Evolutionary conservation across 371 early-diverging fungal species (phyloP).

Genomic region (Lichtheimia corymbifera): DNA sequence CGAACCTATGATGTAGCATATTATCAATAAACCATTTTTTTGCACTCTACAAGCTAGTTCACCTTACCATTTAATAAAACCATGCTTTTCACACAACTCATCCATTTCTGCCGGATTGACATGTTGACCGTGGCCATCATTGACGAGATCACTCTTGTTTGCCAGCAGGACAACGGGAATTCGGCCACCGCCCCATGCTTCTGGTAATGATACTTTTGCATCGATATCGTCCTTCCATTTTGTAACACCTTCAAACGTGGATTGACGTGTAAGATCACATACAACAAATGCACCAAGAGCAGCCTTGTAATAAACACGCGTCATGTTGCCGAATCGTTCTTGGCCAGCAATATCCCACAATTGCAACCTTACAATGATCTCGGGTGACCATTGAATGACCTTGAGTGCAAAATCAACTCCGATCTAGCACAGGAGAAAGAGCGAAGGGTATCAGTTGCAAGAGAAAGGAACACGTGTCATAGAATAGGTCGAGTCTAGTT

Average conservation of each 20-base stretch:
- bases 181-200: conserved; percentile 57
- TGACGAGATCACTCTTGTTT: conserved; percentile 56
- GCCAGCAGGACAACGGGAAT: conserved; percentile 68
- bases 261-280: conserved; percentile 75
- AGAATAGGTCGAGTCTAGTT: background rate
- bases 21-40: background rate
- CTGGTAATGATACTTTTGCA: conserved; percentile 60
- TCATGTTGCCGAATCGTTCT: conserved; percentile 79
- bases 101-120: conserved; percentile 52
- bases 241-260: conserved; percentile 71
- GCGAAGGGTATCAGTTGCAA: background rate
- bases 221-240: conserved; percentile 76
- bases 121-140: conserved; percentile 49
- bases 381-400: conserved; percentile 65
- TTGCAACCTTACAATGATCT: conserved; percentile 65
- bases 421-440: conserved; percentile 40
- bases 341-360: conserved; percentile 91
- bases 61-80: conserved; percentile 57
- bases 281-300: conserved; percentile 80
- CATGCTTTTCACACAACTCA: conserved; percentile 55
- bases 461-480: background rate
- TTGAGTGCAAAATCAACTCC: conserved; percentile 88
- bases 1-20: conserved; percentile 47
- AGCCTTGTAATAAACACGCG: conserved; percentile 81
- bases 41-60: background rate